Conservation (phyloP, 1,139 yeast genomes). For the Candida labiduridarum region DNA sequence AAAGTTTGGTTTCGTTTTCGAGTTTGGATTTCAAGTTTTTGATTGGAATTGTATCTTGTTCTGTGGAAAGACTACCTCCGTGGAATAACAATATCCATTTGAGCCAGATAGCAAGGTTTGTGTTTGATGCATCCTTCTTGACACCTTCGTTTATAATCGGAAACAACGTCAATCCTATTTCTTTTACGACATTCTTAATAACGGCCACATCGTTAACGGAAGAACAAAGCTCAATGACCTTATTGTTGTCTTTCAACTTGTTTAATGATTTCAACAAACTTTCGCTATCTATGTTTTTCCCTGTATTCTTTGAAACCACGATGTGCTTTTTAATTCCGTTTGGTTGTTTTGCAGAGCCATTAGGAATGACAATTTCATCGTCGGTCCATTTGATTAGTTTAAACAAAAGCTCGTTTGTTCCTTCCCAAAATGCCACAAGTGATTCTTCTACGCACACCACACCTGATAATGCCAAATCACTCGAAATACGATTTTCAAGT, state of each 20-base stretch:
- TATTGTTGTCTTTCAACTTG: background rate
- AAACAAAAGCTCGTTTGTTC: constrained; percentile 8
- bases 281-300: constrained; percentile 24
- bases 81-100: constrained; percentile 50
- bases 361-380: background rate
- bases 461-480: constrained; percentile 4
- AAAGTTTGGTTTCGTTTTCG: constrained; percentile 32
- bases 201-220: constrained; percentile 34
- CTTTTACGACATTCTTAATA: constrained; percentile 36
- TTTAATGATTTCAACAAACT: constrained; percentile 27
- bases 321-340: constrained; percentile 3
- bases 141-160: constrained; percentile 35
- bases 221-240: constrained; percentile 32
- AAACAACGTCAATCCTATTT: constrained; percentile 26
- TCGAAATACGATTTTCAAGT: constrained; percentile 4
- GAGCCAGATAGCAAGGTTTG: constrained; percentile 47
- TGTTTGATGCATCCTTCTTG: constrained; percentile 35
- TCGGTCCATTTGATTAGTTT: constrained; percentile 3
- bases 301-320: constrained; percentile 8
- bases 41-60: constrained; percentile 33
- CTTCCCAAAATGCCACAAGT: constrained; percentile 7
- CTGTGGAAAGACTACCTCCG: constrained; percentile 41
- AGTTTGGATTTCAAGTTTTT: constrained; percentile 33
- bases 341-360: background rate
- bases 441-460: constrained; percentile 4